Percentiles rank a stretch among this genome's conserved stretches.
phyloP scores from a whole-genome alignment of 2,329 filamentous ascomycete species.

The Orbilia brochopaga region DNA sequence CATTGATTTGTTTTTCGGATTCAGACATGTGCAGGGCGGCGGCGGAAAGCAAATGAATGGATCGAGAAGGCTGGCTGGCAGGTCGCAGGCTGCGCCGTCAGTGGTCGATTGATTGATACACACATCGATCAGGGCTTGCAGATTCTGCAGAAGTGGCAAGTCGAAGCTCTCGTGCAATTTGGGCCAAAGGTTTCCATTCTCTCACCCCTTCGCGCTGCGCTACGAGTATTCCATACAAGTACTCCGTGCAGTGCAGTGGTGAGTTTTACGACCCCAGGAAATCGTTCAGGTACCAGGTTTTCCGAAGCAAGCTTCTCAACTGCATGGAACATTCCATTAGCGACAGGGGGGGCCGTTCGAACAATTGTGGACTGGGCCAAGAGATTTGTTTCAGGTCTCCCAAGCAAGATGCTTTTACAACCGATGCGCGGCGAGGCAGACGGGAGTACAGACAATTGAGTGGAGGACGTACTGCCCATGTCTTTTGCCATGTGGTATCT shows the following conservation, averaged over 20 bases:
- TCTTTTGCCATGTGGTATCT: too few relatives aligned
- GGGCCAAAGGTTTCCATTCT: neutral
- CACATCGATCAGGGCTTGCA: conserved; percentile 31
- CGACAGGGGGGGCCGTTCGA: conserved; percentile 19
- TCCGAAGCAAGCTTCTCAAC: conserved; percentile 27
- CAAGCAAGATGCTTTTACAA: conserved; percentile 16
- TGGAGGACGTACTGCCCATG: too few relatives aligned
- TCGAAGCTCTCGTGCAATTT: conserved; percentile 30
- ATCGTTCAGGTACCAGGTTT: conserved; percentile 49
- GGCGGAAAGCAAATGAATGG: too few relatives aligned
- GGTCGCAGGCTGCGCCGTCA: too few relatives aligned
- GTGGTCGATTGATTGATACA: too few relatives aligned
- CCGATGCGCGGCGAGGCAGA: neutral
- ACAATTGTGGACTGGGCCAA: conserved; percentile 31
- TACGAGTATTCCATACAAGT: too few relatives aligned
- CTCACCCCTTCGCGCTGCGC: too few relatives aligned
- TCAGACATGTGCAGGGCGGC: too few relatives aligned
- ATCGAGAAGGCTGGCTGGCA: too few relatives aligned
- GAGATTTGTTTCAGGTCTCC: conserved; percentile 40
- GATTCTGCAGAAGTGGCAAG: conserved; percentile 44
- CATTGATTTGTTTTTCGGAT: too few relatives aligned
- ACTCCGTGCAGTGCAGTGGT: conserved; percentile 3
- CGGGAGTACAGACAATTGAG: too few relatives aligned
- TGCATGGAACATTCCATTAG: conserved; percentile 49
- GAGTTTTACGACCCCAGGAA: conserved; percentile 37